phyloP scores from a whole-genome alignment of 1,139 yeast genomes.

The Nakaseomyces bracarensis region DNA sequence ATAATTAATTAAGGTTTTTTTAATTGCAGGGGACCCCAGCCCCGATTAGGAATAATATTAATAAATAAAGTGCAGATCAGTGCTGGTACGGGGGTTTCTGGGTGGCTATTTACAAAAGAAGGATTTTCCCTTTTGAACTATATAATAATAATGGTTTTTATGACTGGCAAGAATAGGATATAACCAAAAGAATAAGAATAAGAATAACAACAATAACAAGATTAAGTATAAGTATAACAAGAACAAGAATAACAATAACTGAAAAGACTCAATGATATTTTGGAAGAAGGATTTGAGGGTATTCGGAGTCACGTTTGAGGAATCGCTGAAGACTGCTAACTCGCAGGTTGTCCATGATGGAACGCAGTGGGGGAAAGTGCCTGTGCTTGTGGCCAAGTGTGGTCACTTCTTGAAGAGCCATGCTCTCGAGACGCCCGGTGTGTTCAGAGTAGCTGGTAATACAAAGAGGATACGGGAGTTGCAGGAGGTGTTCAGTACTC shows the following conservation, averaged over 20 bases:
- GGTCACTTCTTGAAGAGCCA: conserved; percentile 72
- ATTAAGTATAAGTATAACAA: no score
- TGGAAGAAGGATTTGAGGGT: conserved; percentile 30
- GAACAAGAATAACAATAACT: no score
- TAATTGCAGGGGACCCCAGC: no score
- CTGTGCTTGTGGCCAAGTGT: conserved; percentile 73
- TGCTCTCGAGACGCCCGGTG: conserved; percentile 71
- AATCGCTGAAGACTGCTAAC: conserved; percentile 54
- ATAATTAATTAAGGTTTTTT: no score
- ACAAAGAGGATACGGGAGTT: conserved; percentile 75
- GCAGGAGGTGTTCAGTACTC: conserved; percentile 66
- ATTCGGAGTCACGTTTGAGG: conserved; percentile 69
- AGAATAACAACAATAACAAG: no score
- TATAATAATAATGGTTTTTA: no score
- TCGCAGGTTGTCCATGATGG: conserved; percentile 13
- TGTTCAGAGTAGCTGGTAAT: conserved; percentile 84
- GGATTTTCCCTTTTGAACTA: no score
- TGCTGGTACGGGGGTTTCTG: no score
- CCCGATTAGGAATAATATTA: no score
- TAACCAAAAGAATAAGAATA: not conserved
- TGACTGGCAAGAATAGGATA: not conserved
- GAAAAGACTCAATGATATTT: not conserved
- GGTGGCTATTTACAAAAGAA: no score
- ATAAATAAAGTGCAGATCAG: no score
- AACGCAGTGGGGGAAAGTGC: conserved; percentile 13